Conservation (phyloP, 2,329 filamentous ascomycete genomes). For the Pestalotiopsis sp. region DNA sequence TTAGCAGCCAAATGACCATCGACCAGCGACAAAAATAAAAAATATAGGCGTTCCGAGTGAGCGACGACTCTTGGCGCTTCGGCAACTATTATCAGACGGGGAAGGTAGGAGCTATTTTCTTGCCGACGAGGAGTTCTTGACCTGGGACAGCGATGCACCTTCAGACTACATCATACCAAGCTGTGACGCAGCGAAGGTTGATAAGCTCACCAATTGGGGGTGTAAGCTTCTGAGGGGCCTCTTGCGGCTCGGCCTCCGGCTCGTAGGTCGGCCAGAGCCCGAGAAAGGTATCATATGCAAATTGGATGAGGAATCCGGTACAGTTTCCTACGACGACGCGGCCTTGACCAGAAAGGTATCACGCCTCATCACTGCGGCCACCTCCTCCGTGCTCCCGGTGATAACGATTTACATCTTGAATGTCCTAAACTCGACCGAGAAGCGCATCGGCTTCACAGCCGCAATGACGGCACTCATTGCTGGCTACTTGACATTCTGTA, state of each 20-base stretch:
- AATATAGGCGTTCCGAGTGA: not conserved
- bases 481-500: not conserved
- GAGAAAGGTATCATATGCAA: too few species aligned
- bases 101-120: not conserved
- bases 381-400: not conserved
- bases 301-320: not conserved
- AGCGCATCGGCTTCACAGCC: not conserved
- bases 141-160: not conserved
- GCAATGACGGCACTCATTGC: not conserved
- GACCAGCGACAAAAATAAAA: not conserved
- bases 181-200: too few species aligned
- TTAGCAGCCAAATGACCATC: not conserved
- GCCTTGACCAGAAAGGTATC: not conserved
- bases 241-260: not conserved
- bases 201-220: too few species aligned
- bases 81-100: not conserved
- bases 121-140: not conserved
- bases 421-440: not conserved
- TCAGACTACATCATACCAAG: too few species aligned
- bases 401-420: not conserved
- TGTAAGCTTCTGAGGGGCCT: not conserved
- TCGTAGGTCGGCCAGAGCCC: too few species aligned
- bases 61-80: not conserved
- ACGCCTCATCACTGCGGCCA: not conserved
- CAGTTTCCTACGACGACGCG: not conserved